These are phyloP conservation scores for Trapa bicornis DNA, from an alignment of 345 rosid species.

Conservation along the genomic window DNA sequence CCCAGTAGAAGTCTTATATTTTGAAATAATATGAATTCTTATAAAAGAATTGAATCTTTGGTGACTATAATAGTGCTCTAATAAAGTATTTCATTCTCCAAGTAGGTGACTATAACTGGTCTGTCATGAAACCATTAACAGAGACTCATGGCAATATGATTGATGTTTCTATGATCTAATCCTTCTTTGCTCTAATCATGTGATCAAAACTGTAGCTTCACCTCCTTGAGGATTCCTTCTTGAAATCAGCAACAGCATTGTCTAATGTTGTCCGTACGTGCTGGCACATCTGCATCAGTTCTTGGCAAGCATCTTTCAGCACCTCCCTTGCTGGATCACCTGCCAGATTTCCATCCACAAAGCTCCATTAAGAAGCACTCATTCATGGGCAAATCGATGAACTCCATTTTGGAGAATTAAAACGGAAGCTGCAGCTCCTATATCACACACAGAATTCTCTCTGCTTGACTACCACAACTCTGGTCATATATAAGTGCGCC, in stretches of 20 bases:
- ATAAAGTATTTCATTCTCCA: too few relatives aligned
- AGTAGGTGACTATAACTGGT: too few relatives aligned
- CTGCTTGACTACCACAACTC: background rate
- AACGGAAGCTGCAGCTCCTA: background rate
- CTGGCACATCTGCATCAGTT: constrained; percentile 63
- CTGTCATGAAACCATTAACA: too few relatives aligned
- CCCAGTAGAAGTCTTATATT: too few relatives aligned
- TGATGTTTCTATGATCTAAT: background rate
- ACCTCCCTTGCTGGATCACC: constrained; percentile 82
- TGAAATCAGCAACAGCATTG: constrained; percentile 38
- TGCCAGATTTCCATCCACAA: constrained; percentile 14
- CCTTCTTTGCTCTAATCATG: background rate
- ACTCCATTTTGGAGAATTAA: background rate
- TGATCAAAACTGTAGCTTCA: background rate
- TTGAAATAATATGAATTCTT: too few relatives aligned
- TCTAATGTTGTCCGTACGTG: constrained; percentile 63
- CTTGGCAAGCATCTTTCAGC: constrained; percentile 68
- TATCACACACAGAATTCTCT: background rate
- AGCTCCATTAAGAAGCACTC: constrained; percentile 1
- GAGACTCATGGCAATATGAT: background rate
- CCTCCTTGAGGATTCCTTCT: constrained; percentile 2
- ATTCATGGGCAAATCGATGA: background rate
- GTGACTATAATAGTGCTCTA: too few relatives aligned
- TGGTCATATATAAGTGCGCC: background rate
- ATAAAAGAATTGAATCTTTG: too few relatives aligned